Evolutionary conservation across 345 rosid species (phyloP).

Genomic region (Microcos paniculata): DNA sequence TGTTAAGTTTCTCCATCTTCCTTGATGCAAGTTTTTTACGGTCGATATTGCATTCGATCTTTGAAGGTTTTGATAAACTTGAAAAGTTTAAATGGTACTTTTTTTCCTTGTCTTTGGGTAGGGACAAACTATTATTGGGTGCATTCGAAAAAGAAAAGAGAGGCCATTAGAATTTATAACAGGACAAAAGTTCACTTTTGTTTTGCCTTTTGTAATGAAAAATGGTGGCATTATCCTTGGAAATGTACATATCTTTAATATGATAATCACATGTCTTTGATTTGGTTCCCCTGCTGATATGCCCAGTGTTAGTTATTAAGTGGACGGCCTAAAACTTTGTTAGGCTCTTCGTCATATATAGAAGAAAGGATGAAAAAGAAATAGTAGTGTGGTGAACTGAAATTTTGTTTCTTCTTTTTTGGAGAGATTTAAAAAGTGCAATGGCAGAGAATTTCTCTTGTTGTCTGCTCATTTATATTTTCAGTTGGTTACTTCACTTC

Average conservation of each 20-base stretch:
- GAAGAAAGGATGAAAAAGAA: not conserved
- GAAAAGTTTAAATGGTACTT: not conserved
- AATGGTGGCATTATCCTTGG: not conserved
- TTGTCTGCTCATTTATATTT: not conserved
- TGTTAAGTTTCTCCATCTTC: not conserved
- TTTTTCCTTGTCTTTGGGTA: not conserved
- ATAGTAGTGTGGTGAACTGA: not conserved
- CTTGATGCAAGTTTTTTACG: not conserved
- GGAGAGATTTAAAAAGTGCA: constrained; percentile 1
- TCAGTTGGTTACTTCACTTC: not conserved
- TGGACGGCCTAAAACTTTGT: not conserved
- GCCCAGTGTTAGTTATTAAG: not conserved
- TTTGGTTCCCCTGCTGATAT: not conserved
- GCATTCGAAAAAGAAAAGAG: not conserved
- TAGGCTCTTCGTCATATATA: not conserved
- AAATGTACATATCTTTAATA: not conserved
- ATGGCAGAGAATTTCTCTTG: not conserved
- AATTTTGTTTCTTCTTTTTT: not conserved
- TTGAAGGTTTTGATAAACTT: not conserved
- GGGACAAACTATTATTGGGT: not conserved
- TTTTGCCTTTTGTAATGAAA: not conserved
- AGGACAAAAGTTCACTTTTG: not conserved
- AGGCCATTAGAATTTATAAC: not conserved
- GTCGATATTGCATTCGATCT: not conserved
- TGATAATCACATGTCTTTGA: not conserved